Evolutionary conservation across 352 stramenopile genomes (phyloP).

Genomic region (Pythium aristosporum): DNA sequence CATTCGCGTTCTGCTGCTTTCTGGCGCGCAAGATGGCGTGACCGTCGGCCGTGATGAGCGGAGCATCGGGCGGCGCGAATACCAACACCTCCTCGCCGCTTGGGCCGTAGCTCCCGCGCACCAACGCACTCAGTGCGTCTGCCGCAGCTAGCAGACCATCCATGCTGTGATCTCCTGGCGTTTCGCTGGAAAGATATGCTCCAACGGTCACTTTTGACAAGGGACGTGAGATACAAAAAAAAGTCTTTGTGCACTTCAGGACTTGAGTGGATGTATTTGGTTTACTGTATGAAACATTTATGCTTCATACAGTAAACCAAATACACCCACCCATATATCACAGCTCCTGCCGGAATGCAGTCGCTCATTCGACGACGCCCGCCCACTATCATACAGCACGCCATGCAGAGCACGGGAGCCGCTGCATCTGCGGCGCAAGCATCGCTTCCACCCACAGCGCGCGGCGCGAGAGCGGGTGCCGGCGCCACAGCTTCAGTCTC

Average conservation of each 20-base stretch:
- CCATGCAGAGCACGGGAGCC: neutral
- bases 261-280: neutral
- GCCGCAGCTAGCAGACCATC: constrained; percentile 14
- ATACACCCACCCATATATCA: too few relatives aligned
- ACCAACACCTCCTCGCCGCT: constrained; percentile 51
- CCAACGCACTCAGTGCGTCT: constrained; percentile 35
- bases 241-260: neutral
- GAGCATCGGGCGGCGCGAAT: constrained; percentile 55
- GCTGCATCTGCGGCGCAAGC: neutral
- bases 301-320: too few relatives aligned
- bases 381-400: neutral
- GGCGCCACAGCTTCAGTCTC: neutral
- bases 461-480: neutral
- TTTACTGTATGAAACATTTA: too few relatives aligned
- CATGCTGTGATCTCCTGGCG: constrained; percentile 4
- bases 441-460: neutral
- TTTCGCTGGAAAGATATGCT: constrained; percentile 18
- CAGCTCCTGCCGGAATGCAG: neutral
- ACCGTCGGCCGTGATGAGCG: constrained; percentile 53
- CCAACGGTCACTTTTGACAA: constrained; percentile 18
- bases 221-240: neutral
- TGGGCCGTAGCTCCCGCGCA: constrained; percentile 45
- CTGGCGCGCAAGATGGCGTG: constrained; percentile 49
- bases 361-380: neutral
- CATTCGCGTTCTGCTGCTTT: constrained; percentile 23